Percentiles rank a stretch among this genome's conserved stretches.
These are phyloP conservation scores for Rutstroemia sp. DNA, from an alignment of 2,329 filamentous ascomycete species.

Conservation along the genomic window DNA sequence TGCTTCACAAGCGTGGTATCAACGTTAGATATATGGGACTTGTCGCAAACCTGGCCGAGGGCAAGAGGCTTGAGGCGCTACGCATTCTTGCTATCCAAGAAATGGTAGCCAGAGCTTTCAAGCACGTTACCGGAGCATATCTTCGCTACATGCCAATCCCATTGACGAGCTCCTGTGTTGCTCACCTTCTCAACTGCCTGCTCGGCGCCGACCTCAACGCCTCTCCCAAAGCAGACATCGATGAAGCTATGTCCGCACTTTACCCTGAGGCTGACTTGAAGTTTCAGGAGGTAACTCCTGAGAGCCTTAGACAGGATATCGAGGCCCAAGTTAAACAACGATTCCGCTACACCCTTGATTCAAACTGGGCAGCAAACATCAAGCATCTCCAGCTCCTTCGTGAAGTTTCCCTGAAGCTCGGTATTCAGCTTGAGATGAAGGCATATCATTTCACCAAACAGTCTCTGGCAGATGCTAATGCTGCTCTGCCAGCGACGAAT, in stretches of 20 bases:
- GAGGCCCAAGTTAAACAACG: slow-evolving; percentile 63
- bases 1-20: slow-evolving; percentile 94
- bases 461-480: slow-evolving; percentile 31
- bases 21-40: slow-evolving; percentile 94
- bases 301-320: slow-evolving; percentile 61
- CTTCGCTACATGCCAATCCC: slow-evolving; percentile 72
- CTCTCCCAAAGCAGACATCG: slow-evolving; percentile 71
- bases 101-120: slow-evolving; percentile 93
- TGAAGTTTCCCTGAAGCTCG: slow-evolving; percentile 82
- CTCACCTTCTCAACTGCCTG: slow-evolving; percentile 90
- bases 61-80: slow-evolving; percentile 68
- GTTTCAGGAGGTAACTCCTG: slow-evolving; percentile 73
- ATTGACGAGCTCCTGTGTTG: slow-evolving; percentile 70
- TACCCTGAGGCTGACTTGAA: slow-evolving; percentile 77
- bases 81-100: slow-evolving; percentile 75
- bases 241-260: slow-evolving; percentile 63
- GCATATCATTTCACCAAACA: slow-evolving; percentile 58
- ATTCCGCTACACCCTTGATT: slow-evolving; percentile 67
- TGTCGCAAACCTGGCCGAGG: slow-evolving; percentile 63
- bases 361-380: slow-evolving; percentile 59
- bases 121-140: slow-evolving; percentile 78
- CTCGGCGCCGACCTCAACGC: slow-evolving; percentile 69
- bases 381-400: slow-evolving; percentile 80
- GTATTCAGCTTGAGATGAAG: slow-evolving; percentile 78
- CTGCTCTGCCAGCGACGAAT: slow-evolving; percentile 28